Evolutionary conservation across 768 basidiomycete genomes (phyloP), one percentile per base, ranked within the genome.

Genomic region (Rhizopogon vinicolor): DNA sequence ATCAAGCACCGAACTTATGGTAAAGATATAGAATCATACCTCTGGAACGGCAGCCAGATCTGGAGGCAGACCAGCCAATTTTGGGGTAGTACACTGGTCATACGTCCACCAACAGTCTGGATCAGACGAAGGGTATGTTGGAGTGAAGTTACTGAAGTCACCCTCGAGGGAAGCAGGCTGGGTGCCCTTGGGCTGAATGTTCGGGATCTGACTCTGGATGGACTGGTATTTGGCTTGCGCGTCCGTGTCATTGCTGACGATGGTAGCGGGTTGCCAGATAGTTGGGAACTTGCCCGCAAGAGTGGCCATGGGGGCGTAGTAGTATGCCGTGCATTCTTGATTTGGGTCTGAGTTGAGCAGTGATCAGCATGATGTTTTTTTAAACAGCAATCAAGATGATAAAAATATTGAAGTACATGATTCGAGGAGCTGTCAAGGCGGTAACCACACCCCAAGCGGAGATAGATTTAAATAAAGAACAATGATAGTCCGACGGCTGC

Each of bases 31-130:
- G 18, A 14, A 9, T 28, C 58, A 50, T 41, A 78, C 80, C 68
- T 82, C 80, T 1, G 83, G 81, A 19, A 78, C 72, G n/a, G 56
- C 62, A 0, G 71, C 57, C 1, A 81, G 65, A 59, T 86, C 84
- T 0, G 70, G 57, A 0, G 72, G 66, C 1, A 86, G 52, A 0
- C 78, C 76, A 0, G 70, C 0, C 0, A 68, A 39, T 60, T 84
- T 85, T 1, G 84, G 82, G 2, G 63, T 76, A 0, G 65, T 69
- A 61, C 84, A 86, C 31, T 75, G 66, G 12, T 50, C 48, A 18
- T 42, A 63, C 1, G 71, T 63, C 72, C 72, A 73, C 71, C 68
- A 84, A 52, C 83, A 84, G 56, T 83, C 75, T 0, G 77, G 75
- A 60, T 84, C 83, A 1, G 65, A 53, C 0, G 73, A 13, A 1